Evolutionary conservation across 495 filamentous ascomycete species (phyloP).

Genomic region (Annulohypoxylon moriforme): DNA sequence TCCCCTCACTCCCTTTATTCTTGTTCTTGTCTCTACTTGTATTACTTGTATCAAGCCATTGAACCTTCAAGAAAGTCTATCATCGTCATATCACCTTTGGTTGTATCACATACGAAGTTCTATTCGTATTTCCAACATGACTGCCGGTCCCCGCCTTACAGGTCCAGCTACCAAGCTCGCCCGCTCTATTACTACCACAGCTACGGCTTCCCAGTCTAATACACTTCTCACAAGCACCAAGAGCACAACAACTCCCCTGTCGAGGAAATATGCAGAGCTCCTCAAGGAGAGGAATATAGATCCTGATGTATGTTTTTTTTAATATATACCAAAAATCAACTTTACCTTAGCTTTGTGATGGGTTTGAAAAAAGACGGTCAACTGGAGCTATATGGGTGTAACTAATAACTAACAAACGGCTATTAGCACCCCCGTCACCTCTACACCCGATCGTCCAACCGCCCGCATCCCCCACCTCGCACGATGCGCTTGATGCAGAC

Average conservation of each 20-base stretch:
- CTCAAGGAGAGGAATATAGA: slow-evolving; percentile 50
- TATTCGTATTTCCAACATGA: slow-evolving; percentile 33
- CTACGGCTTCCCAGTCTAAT: slow-evolving; percentile 49
- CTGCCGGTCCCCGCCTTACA: slow-evolving; percentile 50
- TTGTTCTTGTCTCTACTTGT: slow-evolving; percentile 13
- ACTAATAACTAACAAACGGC: slow-evolving; percentile 37
- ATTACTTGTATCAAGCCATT: slow-evolving; percentile 33
- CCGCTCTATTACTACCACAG: slow-evolving; percentile 57
- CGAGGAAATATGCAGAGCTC: slow-evolving; percentile 51
- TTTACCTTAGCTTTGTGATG: not conserved
- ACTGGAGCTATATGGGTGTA: not conserved
- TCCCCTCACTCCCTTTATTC: slow-evolving; percentile 23
- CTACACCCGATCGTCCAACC: slow-evolving; percentile 49
- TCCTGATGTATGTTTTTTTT: slow-evolving; percentile 45
- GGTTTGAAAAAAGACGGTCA: not conserved
- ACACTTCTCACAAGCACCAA: slow-evolving; percentile 52
- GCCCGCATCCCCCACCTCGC: slow-evolving; percentile 48
- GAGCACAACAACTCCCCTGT: slow-evolving; percentile 44
- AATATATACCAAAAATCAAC: not conserved
- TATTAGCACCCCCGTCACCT: slow-evolving; percentile 46
- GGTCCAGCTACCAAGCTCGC: slow-evolving; percentile 57
- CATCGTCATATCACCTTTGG: slow-evolving; percentile 12
- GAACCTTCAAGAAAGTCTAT: slow-evolving; percentile 25
- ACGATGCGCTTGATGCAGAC: slow-evolving; percentile 62
- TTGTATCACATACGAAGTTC: not conserved